Conservation (phyloP, 225 moss, liverwort and hornwort genomes). For the Asterella californica region DNA sequence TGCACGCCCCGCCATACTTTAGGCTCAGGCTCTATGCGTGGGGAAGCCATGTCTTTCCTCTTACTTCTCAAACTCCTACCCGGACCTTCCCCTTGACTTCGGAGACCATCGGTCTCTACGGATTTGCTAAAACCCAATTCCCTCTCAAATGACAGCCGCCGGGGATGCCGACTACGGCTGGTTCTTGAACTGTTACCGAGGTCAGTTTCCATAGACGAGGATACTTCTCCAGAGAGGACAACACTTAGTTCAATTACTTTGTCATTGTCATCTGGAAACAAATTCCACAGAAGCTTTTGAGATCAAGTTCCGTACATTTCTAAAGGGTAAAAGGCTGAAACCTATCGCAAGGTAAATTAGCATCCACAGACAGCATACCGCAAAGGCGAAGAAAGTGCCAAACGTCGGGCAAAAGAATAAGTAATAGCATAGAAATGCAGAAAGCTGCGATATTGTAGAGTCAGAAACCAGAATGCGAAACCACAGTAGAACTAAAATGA, state of each 20-base stretch:
- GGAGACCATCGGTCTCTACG: neutral
- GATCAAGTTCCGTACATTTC: neutral
- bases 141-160: neutral
- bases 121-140: neutral
- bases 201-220: neutral
- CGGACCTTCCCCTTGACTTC: no score
- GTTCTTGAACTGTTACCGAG: neutral
- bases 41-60: slow-evolving; percentile 3
- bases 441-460: neutral
- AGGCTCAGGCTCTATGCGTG: neutral
- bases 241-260: neutral
- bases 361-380: neutral
- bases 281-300: neutral
- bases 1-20: neutral
- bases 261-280: neutral
- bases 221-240: neutral
- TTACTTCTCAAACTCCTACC: no score
- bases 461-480: neutral
- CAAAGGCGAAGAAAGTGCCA: neutral
- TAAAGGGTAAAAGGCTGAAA: neutral
- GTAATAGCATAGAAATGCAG: neutral
- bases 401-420: no score
- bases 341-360: neutral
- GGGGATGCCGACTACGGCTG: neutral
- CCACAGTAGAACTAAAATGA: neutral